These are phyloP conservation scores for Thinopyrum elongatum DNA, from an alignment of 176 grass and related monocot species.

Conservation along the genomic window DNA sequence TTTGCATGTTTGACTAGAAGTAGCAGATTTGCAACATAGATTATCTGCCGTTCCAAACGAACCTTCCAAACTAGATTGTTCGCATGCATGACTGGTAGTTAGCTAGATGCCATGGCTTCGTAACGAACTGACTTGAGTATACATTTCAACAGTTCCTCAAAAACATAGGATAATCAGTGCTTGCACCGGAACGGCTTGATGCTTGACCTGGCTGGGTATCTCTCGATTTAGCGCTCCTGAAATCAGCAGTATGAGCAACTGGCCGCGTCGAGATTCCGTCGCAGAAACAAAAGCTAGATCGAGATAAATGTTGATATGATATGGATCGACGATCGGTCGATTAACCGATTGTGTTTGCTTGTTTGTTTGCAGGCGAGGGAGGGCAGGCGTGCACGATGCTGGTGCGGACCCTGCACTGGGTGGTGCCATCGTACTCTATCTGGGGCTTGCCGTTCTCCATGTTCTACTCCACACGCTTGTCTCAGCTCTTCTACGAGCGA, in stretches of 20 bases:
- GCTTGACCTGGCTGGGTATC: neutral
- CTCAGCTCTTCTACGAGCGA: conserved; percentile 86
- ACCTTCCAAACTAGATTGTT: neutral
- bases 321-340: neutral
- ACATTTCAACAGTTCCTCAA: neutral
- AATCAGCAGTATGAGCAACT: neutral
- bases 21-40: neutral
- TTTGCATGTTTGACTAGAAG: neutral
- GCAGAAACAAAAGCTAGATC: neutral
- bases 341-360: too few relatives aligned
- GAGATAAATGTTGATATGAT: neutral
- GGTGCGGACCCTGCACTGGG: conserved; percentile 88
- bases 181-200: neutral
- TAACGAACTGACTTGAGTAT: neutral
- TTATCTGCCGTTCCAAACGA: neutral
- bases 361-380: conserved; percentile 44
- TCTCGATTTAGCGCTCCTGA: too few relatives aligned
- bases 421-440: conserved; percentile 95
- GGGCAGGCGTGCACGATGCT: conserved; percentile 89
- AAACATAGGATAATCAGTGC: neutral
- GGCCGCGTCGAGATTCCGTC: neutral
- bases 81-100: neutral
- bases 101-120: neutral
- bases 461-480: conserved; percentile 84
- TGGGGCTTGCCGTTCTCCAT: conserved; percentile 94